Evolutionary conservation across 179 eudicot species (phyloP), one percentile per base, ranked within the genome.

Genomic region (Spergularia azorica): DNA sequence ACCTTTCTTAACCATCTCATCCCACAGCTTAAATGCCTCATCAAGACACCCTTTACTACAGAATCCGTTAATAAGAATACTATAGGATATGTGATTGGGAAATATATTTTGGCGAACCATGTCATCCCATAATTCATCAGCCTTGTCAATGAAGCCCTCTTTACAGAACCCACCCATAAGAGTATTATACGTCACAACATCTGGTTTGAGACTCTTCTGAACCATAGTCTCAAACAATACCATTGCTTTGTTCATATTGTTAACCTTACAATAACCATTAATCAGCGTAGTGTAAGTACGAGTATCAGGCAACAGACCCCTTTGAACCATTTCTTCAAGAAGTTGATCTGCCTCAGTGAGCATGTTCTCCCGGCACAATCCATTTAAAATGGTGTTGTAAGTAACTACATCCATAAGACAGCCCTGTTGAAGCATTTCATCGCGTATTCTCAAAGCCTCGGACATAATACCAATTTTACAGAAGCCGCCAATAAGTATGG

Each of bases 131-230:
- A 89, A 50, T 50, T 84, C 89, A 56, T 76, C 62, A 67, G 95
- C 95, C 77, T 77, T 88, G 66, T 89, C 90, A 86, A 92, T 77
- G 61, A 84, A 84, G 63, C 98, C 97, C 61, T 78, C 90, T 79
- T 88, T 92, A 87, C 95, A 89, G 77, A 86, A 93, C 2, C 97
- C 98, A 84, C 89, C 91, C 71, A 94, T 86, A 83, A 94, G 78
- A 21, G 86, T 90, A 75, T 94, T 94, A 74, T 92, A 90, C 14
- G 98, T 92, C 70, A 93, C 88, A 20, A 85, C 82, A 80, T 92
- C 98, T 6, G 92, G 97, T 73, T 90, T 94, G 36, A 89, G 86
- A 78, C 82, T 94, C 76, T 84, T 86, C 72, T 87, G 87, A 77
- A 87, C 63, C 98, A 94, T 94, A 52, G 88, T 75, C 41, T 82